Base-by-base conservation (phyloP, 2,329 filamentous ascomycete species). In the Ophiostoma angusticollis region DNA sequence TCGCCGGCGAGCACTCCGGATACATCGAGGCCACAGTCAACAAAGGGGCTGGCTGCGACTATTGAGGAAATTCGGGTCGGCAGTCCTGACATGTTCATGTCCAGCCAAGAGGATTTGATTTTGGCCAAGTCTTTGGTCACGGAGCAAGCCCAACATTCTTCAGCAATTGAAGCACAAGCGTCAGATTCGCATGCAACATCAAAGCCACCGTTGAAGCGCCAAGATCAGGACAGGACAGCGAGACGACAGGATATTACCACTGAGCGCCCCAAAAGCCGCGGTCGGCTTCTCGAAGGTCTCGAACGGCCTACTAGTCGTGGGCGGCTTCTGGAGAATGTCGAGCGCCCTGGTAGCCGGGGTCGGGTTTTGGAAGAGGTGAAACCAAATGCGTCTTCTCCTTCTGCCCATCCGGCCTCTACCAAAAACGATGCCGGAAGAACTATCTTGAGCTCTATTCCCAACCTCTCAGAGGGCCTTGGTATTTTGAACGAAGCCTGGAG, bases 21-120 rank as follows among this genome's bases (percentile, higher is more conserved):
- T 35, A 64, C 58, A 6, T 64, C 61, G 5, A 52, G 61, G n/a
- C 61, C 62, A 3, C 62, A 64, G 37, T 63, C 60, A 5, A 50
- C 54, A 9, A 60, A 58, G 42, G 61, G 55, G n/a, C 16, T 47
- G 6, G 39, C 52, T 7, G 43, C 50, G 1, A 40, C 48, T 4
- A 31, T 45, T 0, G 54, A 52, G 6, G 43, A 49, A 8, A 6
- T 45, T 2, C 24, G 24, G 2, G 46, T 41, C 23, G 42, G 33
- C 9, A 43, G 28, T 9, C 19, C 32, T 3, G 37, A 23, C 4
- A 27, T 31, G 16, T 35, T 32, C 13, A 25, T 30, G 16, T 16
- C 33, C 11, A 33, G 29, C 19, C 28, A 39, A 18, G 33, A 42
- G 12, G 34, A 36, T 9, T 3, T 38, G 9, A 28, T 31, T 3